A percentile compares a stretch with the other conserved stretches of the same genome.
Evolutionary conservation across 805 yeast genomes (phyloP).

Genomic region (Torulaspora microellipsoides): DNA sequence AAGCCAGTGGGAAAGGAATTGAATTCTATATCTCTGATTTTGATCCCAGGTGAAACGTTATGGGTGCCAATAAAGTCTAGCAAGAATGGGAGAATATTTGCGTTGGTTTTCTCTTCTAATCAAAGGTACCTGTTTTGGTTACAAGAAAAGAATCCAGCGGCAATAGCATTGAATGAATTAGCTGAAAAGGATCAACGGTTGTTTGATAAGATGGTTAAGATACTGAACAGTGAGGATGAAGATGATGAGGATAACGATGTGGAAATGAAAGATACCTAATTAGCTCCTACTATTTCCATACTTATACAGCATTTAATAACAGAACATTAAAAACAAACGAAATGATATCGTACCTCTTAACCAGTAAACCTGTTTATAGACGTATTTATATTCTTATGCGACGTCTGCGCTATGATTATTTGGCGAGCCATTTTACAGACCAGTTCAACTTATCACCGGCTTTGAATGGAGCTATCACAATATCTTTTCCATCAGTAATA

Average conservation of each 20-base stretch:
- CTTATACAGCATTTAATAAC: no score
- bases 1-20: conserved; percentile 25
- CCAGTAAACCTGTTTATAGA: no score
- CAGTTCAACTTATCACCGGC: conserved; percentile 75
- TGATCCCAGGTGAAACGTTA: conserved; percentile 81
- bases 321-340: not conserved
- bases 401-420: not conserved
- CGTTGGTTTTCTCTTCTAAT: conserved; percentile 63
- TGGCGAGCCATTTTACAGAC: conserved; percentile 63
- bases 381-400: no score
- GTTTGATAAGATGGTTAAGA: conserved; percentile 45
- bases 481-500: conserved; percentile 41
- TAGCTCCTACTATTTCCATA: no score
- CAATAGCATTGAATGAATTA: conserved; percentile 42
- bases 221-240: conserved; percentile 36
- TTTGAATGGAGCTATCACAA: conserved; percentile 74
- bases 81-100: conserved; percentile 70
- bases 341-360: not conserved
- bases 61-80: conserved; percentile 69
- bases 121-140: conserved; percentile 62
- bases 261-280: conserved; percentile 15
- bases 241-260: conserved; percentile 19
- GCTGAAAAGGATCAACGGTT: conserved; percentile 54
- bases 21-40: conserved; percentile 44
- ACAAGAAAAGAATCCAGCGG: conserved; percentile 61